These are phyloP conservation scores for Thinopyrum elongatum DNA, from an alignment of 176 grass and related monocot species.

Conservation along the genomic window DNA sequence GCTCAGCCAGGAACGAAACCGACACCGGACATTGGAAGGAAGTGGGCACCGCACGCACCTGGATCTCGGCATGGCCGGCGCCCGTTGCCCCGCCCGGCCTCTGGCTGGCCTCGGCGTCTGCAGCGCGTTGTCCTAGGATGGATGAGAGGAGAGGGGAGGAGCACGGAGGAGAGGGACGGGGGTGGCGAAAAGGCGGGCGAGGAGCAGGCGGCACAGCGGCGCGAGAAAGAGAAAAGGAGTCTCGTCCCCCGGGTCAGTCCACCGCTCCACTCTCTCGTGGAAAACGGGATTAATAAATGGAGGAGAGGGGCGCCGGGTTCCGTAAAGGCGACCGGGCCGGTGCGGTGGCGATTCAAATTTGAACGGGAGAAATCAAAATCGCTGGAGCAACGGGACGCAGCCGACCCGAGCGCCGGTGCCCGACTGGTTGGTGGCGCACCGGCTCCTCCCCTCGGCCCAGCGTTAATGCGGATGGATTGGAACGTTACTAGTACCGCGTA, in stretches of 20 bases:
- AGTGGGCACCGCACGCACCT: slow-evolving; percentile 23
- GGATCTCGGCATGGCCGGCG: slow-evolving; percentile 54
- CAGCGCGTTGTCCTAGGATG: not conserved
- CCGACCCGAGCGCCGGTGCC: too few species aligned
- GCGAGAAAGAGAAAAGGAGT: not conserved
- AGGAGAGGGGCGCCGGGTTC: slow-evolving; percentile 14
- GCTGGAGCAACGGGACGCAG: not conserved
- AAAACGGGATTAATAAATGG: slow-evolving; percentile 42
- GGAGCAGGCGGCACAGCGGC: not conserved
- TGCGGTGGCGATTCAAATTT: slow-evolving; percentile 43
- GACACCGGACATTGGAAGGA: not conserved
- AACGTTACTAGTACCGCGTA: not conserved
- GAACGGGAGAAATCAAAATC: not conserved
- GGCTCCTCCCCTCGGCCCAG: not conserved
- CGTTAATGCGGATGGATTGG: slow-evolving; percentile 17
- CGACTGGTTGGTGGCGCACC: slow-evolving; percentile 22
- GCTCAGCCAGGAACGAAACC: not conserved
- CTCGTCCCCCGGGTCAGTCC: not conserved
- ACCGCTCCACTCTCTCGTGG: not conserved
- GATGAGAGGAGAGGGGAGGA: not conserved
- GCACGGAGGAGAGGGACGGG: not conserved
- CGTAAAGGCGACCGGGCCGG: not conserved
- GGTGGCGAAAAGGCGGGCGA: not conserved
- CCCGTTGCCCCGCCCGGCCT: not conserved
- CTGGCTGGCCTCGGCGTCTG: not conserved